Base-by-base conservation (phyloP, 108 stramenopile species). In the Epipyxis sp. region DNA sequence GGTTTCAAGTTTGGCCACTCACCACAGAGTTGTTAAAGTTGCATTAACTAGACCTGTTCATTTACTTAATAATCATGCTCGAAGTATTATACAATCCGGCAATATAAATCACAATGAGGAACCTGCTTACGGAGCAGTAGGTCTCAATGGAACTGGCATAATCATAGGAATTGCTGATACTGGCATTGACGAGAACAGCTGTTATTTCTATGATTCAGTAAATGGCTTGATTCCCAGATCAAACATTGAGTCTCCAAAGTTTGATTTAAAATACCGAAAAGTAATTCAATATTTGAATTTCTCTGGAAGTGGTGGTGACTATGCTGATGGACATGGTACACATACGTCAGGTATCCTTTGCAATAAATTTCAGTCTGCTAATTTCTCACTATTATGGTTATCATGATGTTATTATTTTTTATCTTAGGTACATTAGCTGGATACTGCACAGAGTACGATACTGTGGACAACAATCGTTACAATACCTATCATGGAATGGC, bases 141-240 rank as follows among this genome's bases (percentile, higher is more conserved):
- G 61, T 16, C 25, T 65, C 6, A 65, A 65, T 37, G 61, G 61
- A 10, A 65, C 34, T 37, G 80, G 76, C 59, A 80, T 83, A 44
- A 80, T 85, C 16, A n/a, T 85, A 40, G 82, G 82, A 1, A 37
- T 86, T 29, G 39, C 37, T 40, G 85, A 86, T 81, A 86, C 84
- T 13, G 85, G 85, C 44, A 77, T 86, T 16, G 85, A 86, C 41
- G 81, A 86, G 39, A 42, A 27, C 54, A 82, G 77, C 42, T 86
- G 85, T 69, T 86, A 84, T 39, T 85, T 86, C 82, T 37, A 59
- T 2, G 84, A 86, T 59, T 69, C 77, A 13, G 79, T 79, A 59
- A 67, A 72, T 29, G 72, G 58, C 40, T 1, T 32, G 6, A 30
- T 84, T 25, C 40, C 43, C 32, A 42, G 78, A 58, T 77, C 77